Conservation (phyloP, 2,329 filamentous ascomycete genomes). For the Zymoseptoria ardabiliae region DNA sequence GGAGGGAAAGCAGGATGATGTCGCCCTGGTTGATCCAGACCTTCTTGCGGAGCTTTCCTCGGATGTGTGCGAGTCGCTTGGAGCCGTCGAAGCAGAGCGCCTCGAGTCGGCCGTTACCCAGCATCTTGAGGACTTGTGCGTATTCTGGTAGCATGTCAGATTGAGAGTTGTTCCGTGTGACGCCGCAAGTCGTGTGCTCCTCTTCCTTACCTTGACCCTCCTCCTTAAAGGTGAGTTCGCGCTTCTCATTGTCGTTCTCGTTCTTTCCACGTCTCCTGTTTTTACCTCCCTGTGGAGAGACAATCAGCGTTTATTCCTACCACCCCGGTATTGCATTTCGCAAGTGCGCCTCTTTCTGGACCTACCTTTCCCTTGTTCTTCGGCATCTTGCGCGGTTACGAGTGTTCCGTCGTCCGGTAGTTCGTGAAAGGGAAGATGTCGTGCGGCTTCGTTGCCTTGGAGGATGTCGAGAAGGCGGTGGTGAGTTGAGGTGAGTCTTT, state of each 20-base stretch:
- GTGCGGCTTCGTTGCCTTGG: conserved; percentile 24
- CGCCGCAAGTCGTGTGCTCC: background rate
- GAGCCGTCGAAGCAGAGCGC: conserved; percentile 92
- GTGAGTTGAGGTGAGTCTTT: conserved; percentile 4
- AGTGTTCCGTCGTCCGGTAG: background rate
- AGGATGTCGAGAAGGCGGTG: background rate
- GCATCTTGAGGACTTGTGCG: conserved; percentile 88
- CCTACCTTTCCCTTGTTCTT: conserved; percentile 99
- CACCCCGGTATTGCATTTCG: background rate
- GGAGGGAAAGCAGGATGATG: conserved; percentile 80
- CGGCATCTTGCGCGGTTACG: conserved; percentile 58
- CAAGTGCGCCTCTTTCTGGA: conserved; percentile 7
- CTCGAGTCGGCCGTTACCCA: conserved; percentile 89
- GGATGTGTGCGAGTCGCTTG: conserved; percentile 76
- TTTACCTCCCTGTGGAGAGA: conserved; percentile 66
- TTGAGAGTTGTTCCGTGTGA: background rate
- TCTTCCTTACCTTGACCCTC: conserved; percentile 68
- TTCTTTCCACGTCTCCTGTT: conserved; percentile 90
- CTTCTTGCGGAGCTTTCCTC: conserved; percentile 98
- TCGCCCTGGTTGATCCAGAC: conserved; percentile 99
- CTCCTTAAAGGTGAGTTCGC: conserved; percentile 97
- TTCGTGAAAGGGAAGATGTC: conserved; percentile 6
- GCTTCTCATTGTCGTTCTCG: conserved; percentile 92
- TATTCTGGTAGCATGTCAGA: conserved; percentile 48
- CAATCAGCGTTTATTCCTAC: background rate